These are phyloP conservation scores for Rhizopus arrhizus DNA, from an alignment of 371 early-diverging fungal genomes.

Conservation along the genomic window DNA sequence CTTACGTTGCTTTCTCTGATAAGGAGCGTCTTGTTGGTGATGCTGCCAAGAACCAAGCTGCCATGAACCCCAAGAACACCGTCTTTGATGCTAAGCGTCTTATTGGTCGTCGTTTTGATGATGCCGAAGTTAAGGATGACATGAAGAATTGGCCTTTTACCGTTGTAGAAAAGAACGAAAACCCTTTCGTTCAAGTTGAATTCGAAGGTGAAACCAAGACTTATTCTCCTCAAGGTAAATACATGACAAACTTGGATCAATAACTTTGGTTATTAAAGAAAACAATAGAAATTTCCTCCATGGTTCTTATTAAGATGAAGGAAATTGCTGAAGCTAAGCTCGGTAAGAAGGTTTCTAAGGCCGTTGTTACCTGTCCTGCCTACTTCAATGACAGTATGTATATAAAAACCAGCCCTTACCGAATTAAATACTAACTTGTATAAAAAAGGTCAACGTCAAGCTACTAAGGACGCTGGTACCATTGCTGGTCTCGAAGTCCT, in stretches of 20 bases:
- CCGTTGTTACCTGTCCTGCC: conserved; percentile 96
- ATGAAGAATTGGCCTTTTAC: conserved; percentile 91
- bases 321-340: conserved; percentile 88
- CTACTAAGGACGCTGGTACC: conserved; percentile 82
- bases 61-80: conserved; percentile 85
- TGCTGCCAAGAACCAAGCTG: conserved; percentile 86
- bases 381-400: conserved; percentile 65
- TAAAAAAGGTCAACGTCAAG: conserved; percentile 80
- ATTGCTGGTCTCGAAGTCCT: conserved; percentile 82
- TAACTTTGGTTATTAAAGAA: conserved; percentile 1
- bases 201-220: conserved; percentile 77
- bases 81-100: conserved; percentile 96
- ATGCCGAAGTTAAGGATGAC: conserved; percentile 85
- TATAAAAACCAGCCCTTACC: not conserved
- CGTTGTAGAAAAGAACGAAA: conserved; percentile 71
- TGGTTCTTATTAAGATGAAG: conserved; percentile 92
- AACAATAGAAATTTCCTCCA: conserved; percentile 77
- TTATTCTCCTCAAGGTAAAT: conserved; percentile 78
- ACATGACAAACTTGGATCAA: conserved; percentile 7
- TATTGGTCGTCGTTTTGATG: conserved; percentile 93
- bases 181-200: conserved; percentile 81
- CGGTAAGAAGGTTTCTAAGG: conserved; percentile 79
- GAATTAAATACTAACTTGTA: conserved; percentile 18
- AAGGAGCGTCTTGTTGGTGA: conserved; percentile 85
- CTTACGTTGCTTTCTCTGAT: conserved; percentile 89